Percentiles rank a stretch among this genome's conserved stretches.
phyloP scores from a whole-genome alignment of 805 yeast genomes.

The Kazachstania africana region DNA sequence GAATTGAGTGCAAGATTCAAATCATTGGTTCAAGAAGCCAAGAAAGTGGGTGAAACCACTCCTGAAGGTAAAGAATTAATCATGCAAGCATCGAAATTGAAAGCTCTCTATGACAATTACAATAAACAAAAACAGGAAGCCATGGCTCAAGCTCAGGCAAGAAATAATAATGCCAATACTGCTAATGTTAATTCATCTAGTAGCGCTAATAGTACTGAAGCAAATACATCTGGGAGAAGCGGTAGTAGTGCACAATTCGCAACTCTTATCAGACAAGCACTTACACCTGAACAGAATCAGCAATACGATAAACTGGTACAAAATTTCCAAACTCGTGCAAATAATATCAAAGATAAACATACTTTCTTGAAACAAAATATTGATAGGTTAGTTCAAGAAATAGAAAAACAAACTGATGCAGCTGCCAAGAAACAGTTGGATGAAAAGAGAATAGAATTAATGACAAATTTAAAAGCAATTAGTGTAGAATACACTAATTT shows the following conservation, averaged over 20 bases:
- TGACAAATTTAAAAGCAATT: constrained; percentile 16
- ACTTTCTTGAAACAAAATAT: constrained; percentile 21
- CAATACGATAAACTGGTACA: constrained; percentile 19
- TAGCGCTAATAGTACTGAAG: constrained; percentile 2
- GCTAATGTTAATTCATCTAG: constrained; percentile 1
- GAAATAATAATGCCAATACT: neutral
- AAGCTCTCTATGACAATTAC: constrained; percentile 45
- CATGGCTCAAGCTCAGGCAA: constrained; percentile 5
- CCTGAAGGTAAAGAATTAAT: constrained; percentile 53
- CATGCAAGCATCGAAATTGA: constrained; percentile 51
- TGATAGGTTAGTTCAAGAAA: constrained; percentile 21
- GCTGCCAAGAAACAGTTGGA: constrained; percentile 18
- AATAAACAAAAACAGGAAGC: constrained; percentile 28
- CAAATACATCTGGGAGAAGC: constrained; percentile 3
- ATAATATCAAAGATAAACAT: constrained; percentile 21
- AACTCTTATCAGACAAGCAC: constrained; percentile 18
- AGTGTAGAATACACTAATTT: constrained; percentile 17
- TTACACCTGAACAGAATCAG: constrained; percentile 23
- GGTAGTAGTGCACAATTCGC: constrained; percentile 11
- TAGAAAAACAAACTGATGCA: constrained; percentile 16
- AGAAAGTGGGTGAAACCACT: constrained; percentile 46
- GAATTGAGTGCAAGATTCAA: constrained; percentile 50
- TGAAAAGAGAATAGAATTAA: constrained; percentile 18
- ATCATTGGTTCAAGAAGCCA: constrained; percentile 49
- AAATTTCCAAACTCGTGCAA: constrained; percentile 21